Base-by-base conservation (phyloP, 441 rosid species). In the Gossypium schwendimanii region DNA sequence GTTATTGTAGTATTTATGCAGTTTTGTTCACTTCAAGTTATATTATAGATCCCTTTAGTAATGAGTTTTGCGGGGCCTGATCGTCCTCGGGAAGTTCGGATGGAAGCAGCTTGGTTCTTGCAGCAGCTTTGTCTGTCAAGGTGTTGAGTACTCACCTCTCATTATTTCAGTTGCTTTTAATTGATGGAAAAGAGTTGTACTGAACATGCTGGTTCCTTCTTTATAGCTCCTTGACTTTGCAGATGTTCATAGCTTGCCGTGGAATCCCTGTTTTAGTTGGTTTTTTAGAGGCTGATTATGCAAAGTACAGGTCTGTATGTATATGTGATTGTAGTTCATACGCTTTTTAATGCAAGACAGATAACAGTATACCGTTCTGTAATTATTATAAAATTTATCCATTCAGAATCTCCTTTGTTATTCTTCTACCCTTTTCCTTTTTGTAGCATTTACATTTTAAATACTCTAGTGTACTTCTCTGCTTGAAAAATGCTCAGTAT, bases 81-180 rank as follows among this genome's bases (percentile, higher is more conserved):
- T 86, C 91, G 85, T 72, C 85, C 92, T 18, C 90, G 91, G 69
- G 99, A 95, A 81, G 83, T 96, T 70, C 92, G 97, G 60, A 91
- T 88, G 88, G 97, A 93, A 79, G 97, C 98, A 73, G 97, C 96
- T 26, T 89, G 85, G 84, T 93, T 93, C 81, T 82, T 93, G 82
- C 96, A 89, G 90, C 97, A 93, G 85, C 97, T 95, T 73, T 95
- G 99, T 78, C 96, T 88, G 73, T 93, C 98, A 80, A 93, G 99
- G 99, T 95, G 69, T 69, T 54, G 39, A 69, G 61, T 75, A 15
- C 55, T 50, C 20, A 17, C 55, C 41, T 33, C 50, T 72, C 36
- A 54, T 66, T 54, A 2, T 64, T 60, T 52, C 33, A 58, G 68
- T 73, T 76, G 75, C 39, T 11, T 75, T n/a, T 73, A 44, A 15